Base-by-base conservation (phyloP, 257 asterid genomes). In the Fraxinus anomala region DNA sequence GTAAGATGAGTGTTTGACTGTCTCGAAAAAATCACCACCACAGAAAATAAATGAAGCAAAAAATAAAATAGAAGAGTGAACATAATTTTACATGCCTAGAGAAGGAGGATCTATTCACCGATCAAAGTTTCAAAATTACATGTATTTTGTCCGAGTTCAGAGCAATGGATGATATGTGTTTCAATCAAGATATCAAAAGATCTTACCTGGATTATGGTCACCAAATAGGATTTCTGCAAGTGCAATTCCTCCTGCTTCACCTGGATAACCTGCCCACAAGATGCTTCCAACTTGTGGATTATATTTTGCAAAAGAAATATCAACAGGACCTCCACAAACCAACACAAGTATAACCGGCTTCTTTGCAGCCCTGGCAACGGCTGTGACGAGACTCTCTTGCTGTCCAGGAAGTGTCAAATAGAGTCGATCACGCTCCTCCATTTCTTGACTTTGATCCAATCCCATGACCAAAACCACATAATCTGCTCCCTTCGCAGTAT, bases 171-270 rank as follows among this genome's bases (percentile, higher is more conserved):
- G 17, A 42, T 42, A 42, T 42, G 16, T 11, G 51, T 13, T 42
- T 42, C 51, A 42, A 42, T 47, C 59, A 47, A 47, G 59, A 47
- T 47, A 47, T 47, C 21, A 14, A 31, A 70, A 23, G 56, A n/a
- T 30, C 47, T 77, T 28, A 93, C 98, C 94, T 76, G 96, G 98
- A 87, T 92, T 94, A 61, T 90, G 91, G 63, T 88, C 91, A 4
- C 98, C 97, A 71, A 94, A 92, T 78, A 94, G 49, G 80, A 88
- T 84, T 73, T 94, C 79, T 30, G 97, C 85, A 7, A 94, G 70
- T 13, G 97, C 98, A 75, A 80, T 79, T n/a, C 90, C 98, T 12
- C 98, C 98, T n/a, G 91, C 91, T 82, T 94, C 95, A 34, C 98
- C 98, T 0, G 97, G 98, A 82, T 90, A 94, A 14, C 98, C 97